These are phyloP conservation scores for Aquilaria sinensis DNA, from an alignment of 345 rosid species.

Conservation along the genomic window DNA sequence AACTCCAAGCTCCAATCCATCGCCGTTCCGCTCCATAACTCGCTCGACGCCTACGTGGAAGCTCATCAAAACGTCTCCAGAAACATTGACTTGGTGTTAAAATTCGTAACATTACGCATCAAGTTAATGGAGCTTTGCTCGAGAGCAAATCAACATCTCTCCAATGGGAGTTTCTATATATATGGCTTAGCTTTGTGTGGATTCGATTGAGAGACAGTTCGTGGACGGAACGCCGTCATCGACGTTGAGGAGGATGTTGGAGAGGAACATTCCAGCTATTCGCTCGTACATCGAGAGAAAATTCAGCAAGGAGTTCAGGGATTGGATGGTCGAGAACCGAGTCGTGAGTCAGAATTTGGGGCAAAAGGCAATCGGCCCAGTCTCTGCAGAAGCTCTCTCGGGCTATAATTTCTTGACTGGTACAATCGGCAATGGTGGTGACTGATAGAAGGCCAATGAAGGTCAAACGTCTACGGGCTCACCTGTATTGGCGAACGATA, in stretches of 20 bases:
- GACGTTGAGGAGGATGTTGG: constrained; percentile 76
- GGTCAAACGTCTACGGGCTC: too few species aligned
- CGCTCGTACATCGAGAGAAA: constrained; percentile 78
- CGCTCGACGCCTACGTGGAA: constrained; percentile 75
- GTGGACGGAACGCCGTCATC: constrained; percentile 63
- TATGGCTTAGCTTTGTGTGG: constrained; percentile 81
- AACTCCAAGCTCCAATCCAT: constrained; percentile 82
- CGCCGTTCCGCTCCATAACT: constrained; percentile 66
- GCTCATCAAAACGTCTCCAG: constrained; percentile 50
- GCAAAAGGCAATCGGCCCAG: constrained; percentile 93
- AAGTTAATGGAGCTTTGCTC: constrained; percentile 76
- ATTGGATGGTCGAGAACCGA: constrained; percentile 98
- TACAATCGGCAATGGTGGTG: too few species aligned
- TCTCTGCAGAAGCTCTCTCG: constrained; percentile 23
- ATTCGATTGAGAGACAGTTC: constrained; percentile 63
- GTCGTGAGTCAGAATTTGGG: constrained; percentile 88
- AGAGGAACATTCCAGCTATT: constrained; percentile 75
- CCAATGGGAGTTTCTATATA: constrained; percentile 50
- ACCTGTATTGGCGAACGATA: too few species aligned
- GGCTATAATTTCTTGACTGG: too few species aligned
- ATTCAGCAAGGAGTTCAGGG: constrained; percentile 78
- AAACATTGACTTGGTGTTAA: constrained; percentile 67
- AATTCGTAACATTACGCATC: constrained; percentile 42
- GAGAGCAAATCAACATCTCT: constrained; percentile 66
- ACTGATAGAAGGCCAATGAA: too few species aligned